Evolutionary conservation across 1,284 basidiomycete species (phyloP), one percentile per base, ranked within the genome.

Genomic region (Sanghuangporus sanghuang): DNA sequence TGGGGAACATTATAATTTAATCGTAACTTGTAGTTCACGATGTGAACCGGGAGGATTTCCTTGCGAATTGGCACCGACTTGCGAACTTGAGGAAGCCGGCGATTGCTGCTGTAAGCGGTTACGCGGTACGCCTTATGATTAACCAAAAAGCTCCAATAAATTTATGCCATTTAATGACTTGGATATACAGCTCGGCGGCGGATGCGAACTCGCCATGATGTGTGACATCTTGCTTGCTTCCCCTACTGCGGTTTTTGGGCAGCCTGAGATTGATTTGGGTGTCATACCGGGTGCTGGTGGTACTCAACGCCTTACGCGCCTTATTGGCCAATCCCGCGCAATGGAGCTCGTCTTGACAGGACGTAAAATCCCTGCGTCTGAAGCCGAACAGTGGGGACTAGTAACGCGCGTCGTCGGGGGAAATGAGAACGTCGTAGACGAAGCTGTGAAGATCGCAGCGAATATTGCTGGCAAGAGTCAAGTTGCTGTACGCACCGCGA

Each of bases 311-410:
- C 87, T 99, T 60, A 88, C 92, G 18, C 87, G 83, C 67, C 84
- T 91, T 8, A 85, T 99, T 67, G 96, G 96, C 61, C 98, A 98
- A 79, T 93, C 93, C 40, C 88, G 93, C 67, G 85, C 96, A 12
- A 99, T 99, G 96, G 97, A 99, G 75, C 80, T 98, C 75, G 85
- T 93, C 57, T 83, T 99, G 57, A 98, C 96, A 0, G 96, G 96
- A 35, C 85, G 91, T 49, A 87, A 80, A 69, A 83, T 98, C 71
- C 77, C 80, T 60, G 97, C 95, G 1, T 77, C 85, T 64, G 93
- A 98, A 72, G 96, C 96, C 0, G 89, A 87, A 66, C 76, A 82
- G 50, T 97, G 94, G 89, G 96, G 78, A 68, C 78, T 99, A 67
- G 88, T 95, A 54, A 91, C 87, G 71, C 82, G 89, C 66, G 86